Conservation (phyloP, 2,329 filamentous ascomycete species). For the Botrytis galanthina region DNA sequence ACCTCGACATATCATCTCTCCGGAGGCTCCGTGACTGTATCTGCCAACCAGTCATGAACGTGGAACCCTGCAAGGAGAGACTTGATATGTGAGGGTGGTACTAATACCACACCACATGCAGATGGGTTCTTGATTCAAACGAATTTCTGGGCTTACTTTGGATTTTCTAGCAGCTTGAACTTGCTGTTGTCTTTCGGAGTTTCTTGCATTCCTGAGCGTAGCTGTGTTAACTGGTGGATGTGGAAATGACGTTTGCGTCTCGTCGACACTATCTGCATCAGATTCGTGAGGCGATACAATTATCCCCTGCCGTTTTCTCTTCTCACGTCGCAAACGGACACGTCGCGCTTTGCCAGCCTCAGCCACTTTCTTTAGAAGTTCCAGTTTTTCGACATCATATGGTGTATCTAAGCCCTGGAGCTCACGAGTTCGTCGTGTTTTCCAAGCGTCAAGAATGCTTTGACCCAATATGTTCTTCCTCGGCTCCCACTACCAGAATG, state of each 20-base stretch:
- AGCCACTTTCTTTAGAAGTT: slow-evolving; percentile 20
- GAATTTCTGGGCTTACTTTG: not conserved
- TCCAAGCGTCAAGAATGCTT: slow-evolving; percentile 40
- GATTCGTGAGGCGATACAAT: slow-evolving; percentile 15
- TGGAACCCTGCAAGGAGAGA: not conserved
- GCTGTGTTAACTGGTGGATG: too few relatives aligned
- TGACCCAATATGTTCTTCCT: slow-evolving; percentile 41
- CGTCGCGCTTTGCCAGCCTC: slow-evolving; percentile 27
- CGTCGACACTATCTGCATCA: slow-evolving; percentile 25
- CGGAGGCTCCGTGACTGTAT: not conserved
- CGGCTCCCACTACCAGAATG: slow-evolving; percentile 46
- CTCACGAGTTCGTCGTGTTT: slow-evolving; percentile 31
- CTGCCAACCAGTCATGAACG: not conserved
- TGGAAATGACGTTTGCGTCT: slow-evolving; percentile 21
- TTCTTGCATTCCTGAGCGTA: not conserved
- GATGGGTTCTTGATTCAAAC: too few relatives aligned
- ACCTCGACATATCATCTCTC: not conserved
- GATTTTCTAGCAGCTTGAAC: not conserved
- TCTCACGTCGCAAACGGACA: slow-evolving; percentile 26
- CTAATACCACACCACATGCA: not conserved
- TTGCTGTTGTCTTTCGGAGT: not conserved
- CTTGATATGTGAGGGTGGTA: not conserved
- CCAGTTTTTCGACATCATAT: slow-evolving; percentile 31
- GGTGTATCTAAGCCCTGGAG: slow-evolving; percentile 23
- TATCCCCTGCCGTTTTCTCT: slow-evolving; percentile 27